phyloP scores from a whole-genome alignment of 2,329 filamentous ascomycete genomes.

The Fusarium redolens region DNA sequence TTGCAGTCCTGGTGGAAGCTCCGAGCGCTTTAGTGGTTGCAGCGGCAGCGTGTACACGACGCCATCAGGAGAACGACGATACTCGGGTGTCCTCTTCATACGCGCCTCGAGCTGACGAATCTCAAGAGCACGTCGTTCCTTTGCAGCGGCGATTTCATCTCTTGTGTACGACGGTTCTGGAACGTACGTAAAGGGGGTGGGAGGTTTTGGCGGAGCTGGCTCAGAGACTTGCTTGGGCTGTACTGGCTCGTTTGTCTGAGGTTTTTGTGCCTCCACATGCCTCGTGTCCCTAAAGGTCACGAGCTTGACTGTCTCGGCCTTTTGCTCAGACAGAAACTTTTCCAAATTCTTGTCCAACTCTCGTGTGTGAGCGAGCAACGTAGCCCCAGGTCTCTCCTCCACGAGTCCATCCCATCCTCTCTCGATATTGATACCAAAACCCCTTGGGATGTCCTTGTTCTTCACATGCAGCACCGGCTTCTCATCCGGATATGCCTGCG shows the following conservation, averaged over 20 bases:
- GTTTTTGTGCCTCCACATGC: conserved; percentile 51
- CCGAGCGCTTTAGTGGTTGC: conserved; percentile 69
- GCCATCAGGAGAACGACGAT: conserved; percentile 76
- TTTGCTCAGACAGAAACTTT: conserved; percentile 73
- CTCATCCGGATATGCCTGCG: conserved; percentile 69
- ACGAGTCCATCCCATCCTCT: conserved; percentile 76
- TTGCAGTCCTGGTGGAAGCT: conserved; percentile 71
- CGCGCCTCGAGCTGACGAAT: conserved; percentile 79
- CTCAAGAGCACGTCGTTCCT: conserved; percentile 72
- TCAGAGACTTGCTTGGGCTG: conserved; percentile 22
- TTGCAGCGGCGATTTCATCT: conserved; percentile 71
- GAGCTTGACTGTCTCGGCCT: conserved; percentile 78
- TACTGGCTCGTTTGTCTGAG: conserved; percentile 1
- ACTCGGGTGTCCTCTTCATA: conserved; percentile 74
- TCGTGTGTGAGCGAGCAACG: conserved; percentile 74
- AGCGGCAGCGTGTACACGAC: conserved; percentile 77
- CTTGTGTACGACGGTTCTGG: conserved; percentile 64
- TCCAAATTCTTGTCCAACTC: conserved; percentile 79
- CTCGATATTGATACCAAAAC: conserved; percentile 81
- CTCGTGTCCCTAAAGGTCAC: conserved; percentile 69
- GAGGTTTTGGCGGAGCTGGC: conserved; percentile 23
- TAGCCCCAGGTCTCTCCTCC: conserved; percentile 63
- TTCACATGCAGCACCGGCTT: conserved; percentile 70
- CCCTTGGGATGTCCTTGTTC: conserved; percentile 76
- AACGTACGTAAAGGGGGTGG: conserved; percentile 49